These are phyloP conservation scores for Trichoderma afroharzianum DNA, from an alignment of 2,329 filamentous ascomycete species.

Conservation along the genomic window DNA sequence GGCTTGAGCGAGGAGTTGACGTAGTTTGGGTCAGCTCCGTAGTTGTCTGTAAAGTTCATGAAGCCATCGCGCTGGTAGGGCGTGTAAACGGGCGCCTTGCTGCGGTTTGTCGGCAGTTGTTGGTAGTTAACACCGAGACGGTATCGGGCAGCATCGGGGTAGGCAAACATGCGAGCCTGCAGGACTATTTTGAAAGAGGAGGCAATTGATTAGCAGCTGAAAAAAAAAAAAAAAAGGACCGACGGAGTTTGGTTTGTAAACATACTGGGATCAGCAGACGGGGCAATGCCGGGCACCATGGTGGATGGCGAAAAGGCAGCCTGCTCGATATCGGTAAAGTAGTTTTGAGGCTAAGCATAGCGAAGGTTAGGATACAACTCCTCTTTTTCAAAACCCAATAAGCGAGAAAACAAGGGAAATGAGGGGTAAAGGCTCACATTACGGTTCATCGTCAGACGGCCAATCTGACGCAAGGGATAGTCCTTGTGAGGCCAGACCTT, in stretches of 20 bases:
- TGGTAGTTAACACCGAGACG: constrained; percentile 51
- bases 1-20: constrained; percentile 24
- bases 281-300: constrained; percentile 48
- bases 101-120: constrained; percentile 39
- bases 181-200: constrained; percentile 28
- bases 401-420: neutral
- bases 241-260: neutral
- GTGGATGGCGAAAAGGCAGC: constrained; percentile 49
- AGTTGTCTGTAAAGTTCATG: constrained; percentile 25
- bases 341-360: constrained; percentile 44
- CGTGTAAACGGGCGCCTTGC: constrained; percentile 19
- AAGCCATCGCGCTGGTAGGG: constrained; percentile 25
- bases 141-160: constrained; percentile 48
- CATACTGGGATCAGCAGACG: constrained; percentile 41
- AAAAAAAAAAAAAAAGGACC: neutral
- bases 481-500: constrained; percentile 68
- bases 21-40: constrained; percentile 28
- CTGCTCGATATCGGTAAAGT: constrained; percentile 48
- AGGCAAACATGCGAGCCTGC: constrained; percentile 48
- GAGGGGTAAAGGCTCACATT: constrained; percentile 51
- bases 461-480: constrained; percentile 62
- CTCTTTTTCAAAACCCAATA: neutral
- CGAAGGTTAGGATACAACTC: neutral
- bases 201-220: neutral
- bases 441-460: constrained; percentile 64